Evolutionary conservation across 257 asterid genomes (phyloP), one percentile per base, ranked within the genome.

Genomic region (Penstemon barbatus): DNA sequence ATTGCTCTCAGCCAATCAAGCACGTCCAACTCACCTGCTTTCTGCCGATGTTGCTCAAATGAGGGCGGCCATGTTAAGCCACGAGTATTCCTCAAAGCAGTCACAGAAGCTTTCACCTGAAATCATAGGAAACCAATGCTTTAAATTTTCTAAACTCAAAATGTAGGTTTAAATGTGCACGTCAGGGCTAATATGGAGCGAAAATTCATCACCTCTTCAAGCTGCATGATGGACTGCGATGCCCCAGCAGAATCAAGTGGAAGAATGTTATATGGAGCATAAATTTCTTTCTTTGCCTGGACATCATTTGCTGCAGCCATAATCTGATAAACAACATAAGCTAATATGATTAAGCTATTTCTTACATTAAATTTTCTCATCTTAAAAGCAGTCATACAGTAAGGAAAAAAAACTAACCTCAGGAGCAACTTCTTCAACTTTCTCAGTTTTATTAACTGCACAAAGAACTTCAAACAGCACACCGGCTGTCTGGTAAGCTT

Each of bases 401-500:
- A 11, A 4, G 46, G 2, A n/a, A 5, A 43, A 43, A 60, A 55
- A 56, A 81, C 94, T 57, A 73, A 90, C 99, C 96, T 94, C 99
- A n/a, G 96, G 96, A 15, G 97, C 86, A 77, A 93, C 96, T 83
- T 93, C 97, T 73, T 90, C 99, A 53, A 87, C 96, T 79, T 89
- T 85, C 68, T 93, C 96, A 63, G 95, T 87, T 82, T 87, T 91
- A 77, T 87, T 91, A 77, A 94, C 99, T 12, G 97, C 99, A 82
- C 99, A 94, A 57, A 94, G 96, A 73, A 91, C 99, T 80, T 94
- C 99, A 82, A 90, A 94, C 60, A 94, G 95, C 78, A 90, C 96
- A 51, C 96, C 97, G 7, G 99, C 97, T 68, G 99, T 87, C 89
- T 88, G 96, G 79, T 94, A 94, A 71, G 99, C 99, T 82, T 94